Evolutionary conservation across 1,284 basidiomycete species (phyloP), one percentile per base, ranked within the genome.

Genomic region (Moesziomyces sp.): DNA sequence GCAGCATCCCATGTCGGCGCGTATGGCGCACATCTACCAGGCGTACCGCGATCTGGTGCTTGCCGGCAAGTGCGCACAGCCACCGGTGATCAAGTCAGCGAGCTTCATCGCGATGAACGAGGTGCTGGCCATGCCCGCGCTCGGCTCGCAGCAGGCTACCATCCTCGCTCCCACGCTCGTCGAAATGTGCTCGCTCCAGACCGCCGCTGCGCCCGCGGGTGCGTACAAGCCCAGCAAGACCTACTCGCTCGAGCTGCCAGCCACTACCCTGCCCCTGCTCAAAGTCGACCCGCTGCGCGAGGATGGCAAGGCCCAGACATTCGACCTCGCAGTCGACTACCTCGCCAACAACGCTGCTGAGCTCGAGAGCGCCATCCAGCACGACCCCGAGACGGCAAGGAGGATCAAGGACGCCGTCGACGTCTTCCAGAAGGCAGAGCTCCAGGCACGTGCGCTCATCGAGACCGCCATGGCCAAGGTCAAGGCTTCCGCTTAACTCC

Each of bases 21-120:
- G 67, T 1, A 59, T 63, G 57, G 61, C 67, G 14, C 67, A 70
- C 42, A 70, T 70, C 60, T 70, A 70, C 61, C 52, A 70, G 30
- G 67, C 67, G 1, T 64, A 70, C 47, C 60, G 67, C 11, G 26
- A 45, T 6, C 53, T 64, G 7, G 46, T 47, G 3, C 40, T 56
- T 19, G 9, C 52, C 1, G 30, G 23, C 33, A 28, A 28, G 14
- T 18, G 5, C 7, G 19, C 35, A 4, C 40, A 24, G 19, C 48
- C 57, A 4, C 67, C 67, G 6, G 57, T 64, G 44, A 70, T 70
- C 67, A 70, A 70, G 35, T 19, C 57, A 5, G 67, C 67, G 3
- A 48, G 43, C 13, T 70, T 64, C 46, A 64, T 70, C 30, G 67
- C 60, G 14, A 21, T 70, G 2, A 70, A 70, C 61, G 61, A 70